Conservation (phyloP, 23 red algal genomes). For the Cyanidium caldarium region DNA sequence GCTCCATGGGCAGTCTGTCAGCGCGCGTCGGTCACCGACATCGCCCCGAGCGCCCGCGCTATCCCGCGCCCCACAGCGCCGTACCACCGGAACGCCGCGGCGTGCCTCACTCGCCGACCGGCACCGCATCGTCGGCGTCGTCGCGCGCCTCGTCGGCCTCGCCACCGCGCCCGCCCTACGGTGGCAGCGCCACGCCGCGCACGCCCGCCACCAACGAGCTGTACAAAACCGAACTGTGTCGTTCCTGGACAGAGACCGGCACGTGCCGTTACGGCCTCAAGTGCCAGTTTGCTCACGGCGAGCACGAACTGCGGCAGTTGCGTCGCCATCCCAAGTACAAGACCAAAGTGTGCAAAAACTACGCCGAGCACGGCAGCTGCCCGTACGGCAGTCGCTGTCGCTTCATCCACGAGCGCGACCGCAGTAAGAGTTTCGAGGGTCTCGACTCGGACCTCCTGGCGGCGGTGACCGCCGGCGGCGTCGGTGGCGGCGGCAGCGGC, state of each 20-base stretch:
- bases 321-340: constrained; percentile 72
- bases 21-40: no score
- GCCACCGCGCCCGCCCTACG: no score
- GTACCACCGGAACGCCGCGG: no score
- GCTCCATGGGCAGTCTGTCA: no score
- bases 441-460: constrained; percentile 1
- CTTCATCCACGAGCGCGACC: constrained; percentile 45
- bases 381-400: constrained; percentile 53
- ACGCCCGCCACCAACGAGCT: constrained; percentile 34
- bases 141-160: no score
- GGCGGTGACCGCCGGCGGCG: neutral
- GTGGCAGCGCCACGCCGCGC: no score
- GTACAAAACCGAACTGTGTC: constrained; percentile 88
- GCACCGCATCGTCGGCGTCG: no score
- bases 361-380: constrained; percentile 27
- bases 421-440: neutral
- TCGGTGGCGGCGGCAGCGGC: no score
- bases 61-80: no score
- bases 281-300: constrained; percentile 81
- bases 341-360: constrained; percentile 72
- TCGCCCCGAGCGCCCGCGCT: no score
- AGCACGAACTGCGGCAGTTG: constrained; percentile 36
- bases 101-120: no score
- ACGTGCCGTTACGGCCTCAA: constrained; percentile 40
- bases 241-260: constrained; percentile 30